A percentile compares a stretch with the other conserved stretches of the same genome.
Conservation (phyloP, 1,284 basidiomycete species). For the Sanguinoderma infundibulare region DNA sequence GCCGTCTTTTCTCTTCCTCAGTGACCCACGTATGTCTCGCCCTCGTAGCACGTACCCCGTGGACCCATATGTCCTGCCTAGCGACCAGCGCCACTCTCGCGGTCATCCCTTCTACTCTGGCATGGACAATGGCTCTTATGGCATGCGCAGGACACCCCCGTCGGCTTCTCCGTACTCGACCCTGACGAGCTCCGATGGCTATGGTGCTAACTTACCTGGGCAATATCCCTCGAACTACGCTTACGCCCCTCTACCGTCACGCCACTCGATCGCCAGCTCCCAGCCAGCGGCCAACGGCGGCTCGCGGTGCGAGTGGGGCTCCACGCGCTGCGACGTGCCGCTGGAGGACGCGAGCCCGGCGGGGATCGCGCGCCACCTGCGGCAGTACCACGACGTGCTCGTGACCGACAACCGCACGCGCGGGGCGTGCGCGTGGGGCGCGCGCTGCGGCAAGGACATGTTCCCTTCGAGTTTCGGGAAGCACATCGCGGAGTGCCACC, state of each 20-base stretch:
- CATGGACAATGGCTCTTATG: slow-evolving; percentile 1
- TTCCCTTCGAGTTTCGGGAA: slow-evolving; percentile 30
- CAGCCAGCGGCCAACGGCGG: background rate
- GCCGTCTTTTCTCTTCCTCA: background rate
- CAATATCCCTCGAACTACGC: background rate
- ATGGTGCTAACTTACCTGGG: background rate
- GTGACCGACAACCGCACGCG: slow-evolving; percentile 26
- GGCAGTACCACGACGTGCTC: slow-evolving; percentile 22
- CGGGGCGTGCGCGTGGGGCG: slow-evolving; percentile 22
- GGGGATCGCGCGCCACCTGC: slow-evolving; percentile 28
- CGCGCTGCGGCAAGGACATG: slow-evolving; percentile 27
- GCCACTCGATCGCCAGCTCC: background rate
- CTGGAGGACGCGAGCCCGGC: slow-evolving; percentile 25
- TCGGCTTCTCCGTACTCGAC: background rate
- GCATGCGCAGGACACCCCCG: background rate
- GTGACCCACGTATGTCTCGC: background rate
- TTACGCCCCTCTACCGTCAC: background rate
- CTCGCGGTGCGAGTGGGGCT: slow-evolving; percentile 20
- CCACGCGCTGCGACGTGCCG: slow-evolving; percentile 10
- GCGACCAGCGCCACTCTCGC: slow-evolving; percentile 1
- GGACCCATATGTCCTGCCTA: background rate
- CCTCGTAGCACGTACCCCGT: slow-evolving; percentile 7
- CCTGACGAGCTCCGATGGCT: background rate
- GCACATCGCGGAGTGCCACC: slow-evolving; percentile 30
- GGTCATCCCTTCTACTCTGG: background rate